phyloP scores from a whole-genome alignment of 805 yeast genomes.

The Starmerella scarabaei region DNA sequence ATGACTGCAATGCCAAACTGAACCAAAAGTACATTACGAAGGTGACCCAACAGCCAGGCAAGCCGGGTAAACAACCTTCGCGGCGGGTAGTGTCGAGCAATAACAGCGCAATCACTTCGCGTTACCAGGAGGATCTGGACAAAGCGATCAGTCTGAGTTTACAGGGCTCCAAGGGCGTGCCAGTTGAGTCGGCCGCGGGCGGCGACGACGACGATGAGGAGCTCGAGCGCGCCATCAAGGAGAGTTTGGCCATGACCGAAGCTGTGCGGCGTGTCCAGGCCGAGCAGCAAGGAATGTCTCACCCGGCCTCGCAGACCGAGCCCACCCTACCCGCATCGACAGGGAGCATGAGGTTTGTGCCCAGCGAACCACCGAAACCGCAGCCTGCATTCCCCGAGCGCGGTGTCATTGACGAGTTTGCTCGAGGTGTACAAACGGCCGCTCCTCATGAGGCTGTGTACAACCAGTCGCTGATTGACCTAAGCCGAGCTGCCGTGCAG shows the following conservation, averaged over 20 bases:
- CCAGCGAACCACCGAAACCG: background rate
- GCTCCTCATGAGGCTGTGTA: slow-evolving; percentile 20
- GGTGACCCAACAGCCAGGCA: slow-evolving; percentile 11
- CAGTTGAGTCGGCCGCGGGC: slow-evolving; percentile 22
- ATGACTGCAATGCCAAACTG: slow-evolving; percentile 63
- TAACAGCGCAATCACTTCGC: slow-evolving; percentile 11
- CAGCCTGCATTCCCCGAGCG: slow-evolving; percentile 5
- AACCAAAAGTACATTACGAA: slow-evolving; percentile 26
- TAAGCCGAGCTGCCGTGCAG: slow-evolving; percentile 15
- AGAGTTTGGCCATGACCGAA: slow-evolving; percentile 42
- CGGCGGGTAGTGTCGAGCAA: slow-evolving; percentile 7
- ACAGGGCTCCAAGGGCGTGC: slow-evolving; percentile 33
- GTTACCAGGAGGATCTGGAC: slow-evolving; percentile 46
- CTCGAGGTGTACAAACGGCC: slow-evolving; percentile 8
- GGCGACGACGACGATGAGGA: slow-evolving; percentile 34
- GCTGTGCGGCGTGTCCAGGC: background rate
- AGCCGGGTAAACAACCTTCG: slow-evolving; percentile 18
- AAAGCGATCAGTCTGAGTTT: slow-evolving; percentile 70
- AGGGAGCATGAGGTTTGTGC: background rate
- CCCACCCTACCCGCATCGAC: background rate
- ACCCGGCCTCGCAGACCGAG: background rate
- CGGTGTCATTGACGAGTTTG: slow-evolving; percentile 9
- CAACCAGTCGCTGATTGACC: slow-evolving; percentile 13
- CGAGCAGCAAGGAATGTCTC: background rate
- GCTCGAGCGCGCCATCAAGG: slow-evolving; percentile 87